Evolutionary conservation across 2,329 filamentous ascomycete species (phyloP).

Genomic region (Corynespora cassiicola): DNA sequence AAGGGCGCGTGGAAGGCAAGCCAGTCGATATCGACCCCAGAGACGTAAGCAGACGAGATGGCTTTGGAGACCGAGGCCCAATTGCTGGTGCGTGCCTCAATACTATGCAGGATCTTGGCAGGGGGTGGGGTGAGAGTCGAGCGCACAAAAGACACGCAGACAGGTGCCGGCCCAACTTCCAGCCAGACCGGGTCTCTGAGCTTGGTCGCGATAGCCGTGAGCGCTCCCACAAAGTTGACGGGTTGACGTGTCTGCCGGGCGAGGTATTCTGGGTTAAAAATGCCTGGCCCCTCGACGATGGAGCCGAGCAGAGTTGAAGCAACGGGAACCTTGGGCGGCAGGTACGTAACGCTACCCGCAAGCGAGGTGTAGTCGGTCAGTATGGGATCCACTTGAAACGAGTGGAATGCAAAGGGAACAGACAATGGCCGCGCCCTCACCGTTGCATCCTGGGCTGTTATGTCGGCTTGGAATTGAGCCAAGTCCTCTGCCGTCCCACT

Average conservation of each 20-base stretch:
- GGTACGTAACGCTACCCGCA: slow-evolving; percentile 29
- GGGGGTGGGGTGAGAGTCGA: too few species aligned
- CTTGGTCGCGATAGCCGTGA: slow-evolving; percentile 51
- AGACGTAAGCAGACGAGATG: slow-evolving; percentile 58
- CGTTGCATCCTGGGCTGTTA: not conserved
- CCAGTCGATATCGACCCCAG: slow-evolving; percentile 56
- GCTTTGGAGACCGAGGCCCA: slow-evolving; percentile 49
- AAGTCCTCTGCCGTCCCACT: slow-evolving; percentile 24
- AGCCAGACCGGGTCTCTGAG: not conserved
- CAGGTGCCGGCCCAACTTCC: slow-evolving; percentile 1
- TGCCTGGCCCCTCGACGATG: slow-evolving; percentile 52
- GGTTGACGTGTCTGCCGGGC: slow-evolving; percentile 46
- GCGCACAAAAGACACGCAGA: not conserved
- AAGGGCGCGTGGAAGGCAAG: slow-evolving; percentile 41
- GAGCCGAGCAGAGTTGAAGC: slow-evolving; percentile 52
- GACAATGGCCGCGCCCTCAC: not conserved
- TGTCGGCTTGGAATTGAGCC: slow-evolving; percentile 19
- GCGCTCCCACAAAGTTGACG: slow-evolving; percentile 46
- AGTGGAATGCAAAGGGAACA: slow-evolving; percentile 15
- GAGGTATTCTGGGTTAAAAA: not conserved
- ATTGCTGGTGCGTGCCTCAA: slow-evolving; percentile 61
- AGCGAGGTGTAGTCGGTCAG: slow-evolving; percentile 37
- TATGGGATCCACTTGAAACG: slow-evolving; percentile 46
- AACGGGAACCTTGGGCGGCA: slow-evolving; percentile 1
- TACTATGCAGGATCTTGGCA: slow-evolving; percentile 45